Evolutionary conservation across 108 stramenopile species (phyloP).

Genomic region (Cyclotella distinguenda): DNA sequence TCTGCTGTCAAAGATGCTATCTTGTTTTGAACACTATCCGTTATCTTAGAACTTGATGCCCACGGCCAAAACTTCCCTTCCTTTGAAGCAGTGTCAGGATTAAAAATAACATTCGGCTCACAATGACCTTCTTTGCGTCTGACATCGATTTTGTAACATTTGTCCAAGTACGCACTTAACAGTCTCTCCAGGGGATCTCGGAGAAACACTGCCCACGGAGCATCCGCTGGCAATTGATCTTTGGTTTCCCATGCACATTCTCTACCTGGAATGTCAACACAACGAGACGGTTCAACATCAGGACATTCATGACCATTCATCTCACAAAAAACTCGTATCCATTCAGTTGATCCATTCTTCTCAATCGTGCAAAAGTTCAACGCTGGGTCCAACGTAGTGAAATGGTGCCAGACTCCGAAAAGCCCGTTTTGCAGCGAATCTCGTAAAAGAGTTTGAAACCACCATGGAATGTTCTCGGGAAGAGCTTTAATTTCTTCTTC

Average conservation of each 20-base stretch:
- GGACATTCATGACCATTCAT: constrained; percentile 32
- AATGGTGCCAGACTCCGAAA: constrained; percentile 47
- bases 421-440: constrained; percentile 27
- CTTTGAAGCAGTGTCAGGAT: too few species aligned
- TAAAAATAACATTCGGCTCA: constrained; percentile 36
- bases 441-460: constrained; percentile 59
- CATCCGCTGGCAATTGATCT: constrained; percentile 14
- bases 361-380: constrained; percentile 52
- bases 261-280: background rate
- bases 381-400: constrained; percentile 36
- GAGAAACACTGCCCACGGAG: constrained; percentile 51
- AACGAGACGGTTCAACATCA: background rate
- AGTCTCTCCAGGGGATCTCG: constrained; percentile 68
- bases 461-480: constrained; percentile 49
- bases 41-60: too few species aligned
- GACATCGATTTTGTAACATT: constrained; percentile 20
- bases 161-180: constrained; percentile 57
- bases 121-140: constrained; percentile 21
- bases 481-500: background rate
- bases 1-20: constrained; percentile 13
- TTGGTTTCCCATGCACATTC: constrained; percentile 26
- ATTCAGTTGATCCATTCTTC: constrained; percentile 46
- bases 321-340: constrained; percentile 34
- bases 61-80: too few species aligned
- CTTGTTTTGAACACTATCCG: background rate